These are phyloP conservation scores for Tetrapyrgos nigripes DNA, from an alignment of 1,284 basidiomycete species.

Conservation along the genomic window DNA sequence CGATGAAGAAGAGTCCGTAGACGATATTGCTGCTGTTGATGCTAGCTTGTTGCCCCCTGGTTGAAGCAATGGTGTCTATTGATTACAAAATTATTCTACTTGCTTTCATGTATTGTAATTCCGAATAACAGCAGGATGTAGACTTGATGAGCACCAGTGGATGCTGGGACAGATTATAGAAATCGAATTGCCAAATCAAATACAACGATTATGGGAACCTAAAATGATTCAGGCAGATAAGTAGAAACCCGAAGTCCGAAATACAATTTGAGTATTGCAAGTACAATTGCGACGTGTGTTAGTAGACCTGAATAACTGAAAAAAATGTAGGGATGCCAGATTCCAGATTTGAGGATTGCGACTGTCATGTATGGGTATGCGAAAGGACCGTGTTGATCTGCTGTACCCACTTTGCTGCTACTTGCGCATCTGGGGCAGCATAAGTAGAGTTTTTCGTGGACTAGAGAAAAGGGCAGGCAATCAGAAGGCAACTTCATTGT, in stretches of 20 bases:
- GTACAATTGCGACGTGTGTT: too few species aligned
- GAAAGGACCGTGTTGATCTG: constrained; percentile 51
- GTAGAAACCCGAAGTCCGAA: too few species aligned
- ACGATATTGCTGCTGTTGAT: constrained; percentile 70
- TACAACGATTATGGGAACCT: too few species aligned
- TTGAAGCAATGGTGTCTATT: constrained; percentile 38
- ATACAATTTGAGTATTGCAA: too few species aligned
- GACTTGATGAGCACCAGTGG: too few species aligned
- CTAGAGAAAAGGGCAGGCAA: constrained; percentile 34
- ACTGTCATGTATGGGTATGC: constrained; percentile 6
- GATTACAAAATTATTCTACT: too few species aligned
- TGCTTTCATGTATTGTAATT: too few species aligned
- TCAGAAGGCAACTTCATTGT: constrained; percentile 3
- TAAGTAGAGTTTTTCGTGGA: constrained; percentile 60
- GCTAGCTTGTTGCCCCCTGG: constrained; percentile 91
- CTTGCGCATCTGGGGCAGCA: constrained; percentile 45
- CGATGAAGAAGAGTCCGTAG: constrained; percentile 63
- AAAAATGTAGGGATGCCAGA: not conserved
- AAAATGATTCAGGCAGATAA: too few species aligned
- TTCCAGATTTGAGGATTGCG: not conserved
- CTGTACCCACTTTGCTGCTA: constrained; percentile 55
- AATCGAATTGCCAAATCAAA: too few species aligned
- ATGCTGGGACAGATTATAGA: too few species aligned
- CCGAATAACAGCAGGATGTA: too few species aligned
- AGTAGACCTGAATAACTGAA: constrained; percentile 11